Evolutionary conservation across 768 basidiomycete genomes (phyloP).

Genomic region (Lactifluus volemus): DNA sequence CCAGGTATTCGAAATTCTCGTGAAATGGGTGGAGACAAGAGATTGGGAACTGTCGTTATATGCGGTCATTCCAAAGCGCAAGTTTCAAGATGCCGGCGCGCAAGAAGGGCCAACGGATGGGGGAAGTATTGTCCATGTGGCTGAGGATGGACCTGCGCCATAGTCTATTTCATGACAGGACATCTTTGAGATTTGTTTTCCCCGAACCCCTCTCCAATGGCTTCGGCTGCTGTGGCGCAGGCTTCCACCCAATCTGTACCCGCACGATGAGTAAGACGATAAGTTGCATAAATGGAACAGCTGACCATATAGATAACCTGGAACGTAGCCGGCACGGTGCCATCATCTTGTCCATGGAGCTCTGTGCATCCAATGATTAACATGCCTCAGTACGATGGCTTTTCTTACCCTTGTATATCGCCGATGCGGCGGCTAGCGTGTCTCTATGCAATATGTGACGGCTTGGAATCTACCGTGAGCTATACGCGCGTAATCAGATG

Average conservation of each 20-base stretch:
- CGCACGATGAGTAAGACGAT: background rate
- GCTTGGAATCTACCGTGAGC: slow-evolving; percentile 29
- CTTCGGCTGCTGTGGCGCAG: slow-evolving; percentile 55
- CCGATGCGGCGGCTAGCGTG: slow-evolving; percentile 82
- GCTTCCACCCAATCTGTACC: slow-evolving; percentile 76
- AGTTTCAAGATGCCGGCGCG: slow-evolving; percentile 51
- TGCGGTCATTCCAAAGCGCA: slow-evolving; percentile 86
- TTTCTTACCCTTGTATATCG: slow-evolving; percentile 81
- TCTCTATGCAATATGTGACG: slow-evolving; percentile 68
- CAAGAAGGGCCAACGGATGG: slow-evolving; percentile 11
- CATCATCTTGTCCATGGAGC: slow-evolving; percentile 77
- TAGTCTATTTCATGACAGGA: slow-evolving; percentile 29
- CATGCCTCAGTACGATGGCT: background rate
- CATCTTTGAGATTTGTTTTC: slow-evolving; percentile 52
- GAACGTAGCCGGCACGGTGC: slow-evolving; percentile 87
- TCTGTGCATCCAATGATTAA: slow-evolving; percentile 35
- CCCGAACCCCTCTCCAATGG: slow-evolving; percentile 57
- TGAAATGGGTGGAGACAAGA: slow-evolving; percentile 79
- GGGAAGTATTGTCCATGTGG: background rate
- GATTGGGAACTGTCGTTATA: slow-evolving; percentile 85
- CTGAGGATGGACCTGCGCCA: background rate
- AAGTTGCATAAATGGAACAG: slow-evolving; percentile 7
- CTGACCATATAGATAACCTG: slow-evolving; percentile 89
- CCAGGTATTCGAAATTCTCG: slow-evolving; percentile 86
- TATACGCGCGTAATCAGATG: background rate